These are phyloP conservation scores for Lasiodiplodia hormozganensis DNA, from an alignment of 2,329 filamentous ascomycete species.

Conservation along the genomic window DNA sequence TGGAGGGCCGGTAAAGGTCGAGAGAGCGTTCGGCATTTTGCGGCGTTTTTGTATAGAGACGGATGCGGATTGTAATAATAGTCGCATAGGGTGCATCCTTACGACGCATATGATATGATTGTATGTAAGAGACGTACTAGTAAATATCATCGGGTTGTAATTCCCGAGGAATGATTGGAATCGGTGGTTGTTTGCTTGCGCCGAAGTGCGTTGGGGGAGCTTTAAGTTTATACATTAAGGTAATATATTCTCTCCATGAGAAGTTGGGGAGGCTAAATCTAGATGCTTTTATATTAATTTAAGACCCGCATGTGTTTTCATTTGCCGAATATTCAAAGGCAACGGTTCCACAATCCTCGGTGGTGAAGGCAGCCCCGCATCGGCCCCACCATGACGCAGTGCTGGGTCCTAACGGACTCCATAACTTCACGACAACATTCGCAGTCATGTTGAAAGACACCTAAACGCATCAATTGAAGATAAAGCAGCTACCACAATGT, in stretches of 20 bases:
- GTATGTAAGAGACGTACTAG: conserved; percentile 3
- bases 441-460: background rate
- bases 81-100: too few species aligned
- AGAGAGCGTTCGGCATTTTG: background rate
- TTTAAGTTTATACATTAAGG: too few species aligned
- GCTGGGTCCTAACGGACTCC: background rate
- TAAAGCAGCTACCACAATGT: background rate
- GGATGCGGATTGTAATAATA: conserved; percentile 1
- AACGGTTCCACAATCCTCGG: background rate
- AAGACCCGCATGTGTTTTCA: too few species aligned
- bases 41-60: background rate
- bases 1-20: conserved; percentile 37
- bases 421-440: background rate
- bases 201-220: too few species aligned
- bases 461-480: conserved; percentile 6
- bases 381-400: conserved; percentile 25
- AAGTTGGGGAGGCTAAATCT: background rate
- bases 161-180: background rate
- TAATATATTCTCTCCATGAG: too few species aligned
- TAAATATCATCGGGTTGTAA: background rate
- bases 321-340: too few species aligned
- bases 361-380: background rate
- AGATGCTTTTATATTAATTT: too few species aligned
- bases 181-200: too few species aligned
- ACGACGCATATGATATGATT: background rate